Base-by-base conservation (phyloP, 306 rosid genomes). In the Senna tora region DNA sequence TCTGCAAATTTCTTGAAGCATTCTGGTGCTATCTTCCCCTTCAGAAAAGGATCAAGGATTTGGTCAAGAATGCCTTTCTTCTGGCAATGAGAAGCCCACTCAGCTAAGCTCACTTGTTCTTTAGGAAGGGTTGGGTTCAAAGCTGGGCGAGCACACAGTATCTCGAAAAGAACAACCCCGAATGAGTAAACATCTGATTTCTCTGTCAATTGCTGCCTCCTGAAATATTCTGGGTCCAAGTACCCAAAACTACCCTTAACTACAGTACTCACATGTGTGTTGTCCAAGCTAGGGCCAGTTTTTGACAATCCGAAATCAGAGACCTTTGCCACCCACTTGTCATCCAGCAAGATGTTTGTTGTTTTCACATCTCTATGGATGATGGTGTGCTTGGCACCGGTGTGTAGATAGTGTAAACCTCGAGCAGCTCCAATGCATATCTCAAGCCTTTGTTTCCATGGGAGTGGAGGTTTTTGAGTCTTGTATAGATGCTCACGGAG, bases 361-460 rank as follows among this genome's bases (percentile, higher is more conserved):
- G 97, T 93, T 80, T 93, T 93, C 65, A 93, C 98, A 25, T 93
- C 98, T 16, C 98, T 89, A 84, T 93, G 98, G 73, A 93, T 93
- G 68, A 93, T 93, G 0, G 98, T 93, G 85, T 93, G 84, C 82
- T 93, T 93, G 20, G 98, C 98, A 16, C 98, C 98, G 2, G 98
- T 93, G 70, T 93, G 98, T 11, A 93, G 96, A 83, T 93, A 93
- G 65, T 93, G 98, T 58, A 93, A 71, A 77, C 98, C 98, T 16
- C 98, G 90, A 56, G 98, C 98, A 74, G 98, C 90, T 50, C 98
- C 98, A 5, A 93, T 90, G 84, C 97, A 90, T 58, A 93, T 93
- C 86, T 93, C 98, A 43, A 93, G 98, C 88, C 98, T 90, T 83
- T 93, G 97, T 81, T 87, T 93, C 98, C 98, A 93, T 13, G 98